Evolutionary conservation across 2,329 filamentous ascomycete species (phyloP).

Genomic region (Apiospora malaysiana): DNA sequence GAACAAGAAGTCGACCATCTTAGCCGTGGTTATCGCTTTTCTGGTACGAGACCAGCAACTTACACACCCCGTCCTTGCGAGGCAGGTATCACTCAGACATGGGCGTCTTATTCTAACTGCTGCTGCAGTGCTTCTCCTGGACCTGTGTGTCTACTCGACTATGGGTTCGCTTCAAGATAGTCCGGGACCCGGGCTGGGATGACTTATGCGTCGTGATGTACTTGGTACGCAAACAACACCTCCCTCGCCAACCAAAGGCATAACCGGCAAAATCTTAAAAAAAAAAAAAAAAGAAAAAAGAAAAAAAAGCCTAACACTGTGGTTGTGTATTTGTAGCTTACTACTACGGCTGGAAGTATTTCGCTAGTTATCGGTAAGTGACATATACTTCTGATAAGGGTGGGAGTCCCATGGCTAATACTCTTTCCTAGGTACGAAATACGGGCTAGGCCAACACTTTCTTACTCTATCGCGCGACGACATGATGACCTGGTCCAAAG

Average conservation of each 20-base stretch:
- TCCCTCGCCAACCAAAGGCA: not conserved
- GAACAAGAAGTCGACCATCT: conserved; percentile 37
- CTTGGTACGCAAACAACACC: conserved; percentile 27
- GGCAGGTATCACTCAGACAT: not conserved
- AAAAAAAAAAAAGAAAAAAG: too few species aligned
- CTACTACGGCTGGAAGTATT: conserved; percentile 32
- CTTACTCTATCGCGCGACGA: conserved; percentile 28
- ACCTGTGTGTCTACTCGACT: conserved; percentile 37
- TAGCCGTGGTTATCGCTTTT: conserved; percentile 38
- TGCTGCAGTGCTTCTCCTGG: conserved; percentile 38
- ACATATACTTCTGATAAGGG: not conserved
- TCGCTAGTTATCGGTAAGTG: conserved; percentile 28
- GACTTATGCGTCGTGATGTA: conserved; percentile 35
- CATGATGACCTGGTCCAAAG: conserved; percentile 29
- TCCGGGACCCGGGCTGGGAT: conserved; percentile 36
- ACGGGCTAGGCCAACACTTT: conserved; percentile 35
- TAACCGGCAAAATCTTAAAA: not conserved
- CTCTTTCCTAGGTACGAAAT: conserved; percentile 22
- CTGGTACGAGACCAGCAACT: conserved; percentile 31
- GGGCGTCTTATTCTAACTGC: not conserved
- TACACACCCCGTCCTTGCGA: not conserved
- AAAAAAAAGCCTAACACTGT: too few species aligned
- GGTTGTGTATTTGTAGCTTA: conserved; percentile 28
- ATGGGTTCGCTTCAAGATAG: conserved; percentile 34
- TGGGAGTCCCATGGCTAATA: not conserved